Conservation (phyloP, 805 yeast genomes). For the Komagataella phaffii region DNA sequence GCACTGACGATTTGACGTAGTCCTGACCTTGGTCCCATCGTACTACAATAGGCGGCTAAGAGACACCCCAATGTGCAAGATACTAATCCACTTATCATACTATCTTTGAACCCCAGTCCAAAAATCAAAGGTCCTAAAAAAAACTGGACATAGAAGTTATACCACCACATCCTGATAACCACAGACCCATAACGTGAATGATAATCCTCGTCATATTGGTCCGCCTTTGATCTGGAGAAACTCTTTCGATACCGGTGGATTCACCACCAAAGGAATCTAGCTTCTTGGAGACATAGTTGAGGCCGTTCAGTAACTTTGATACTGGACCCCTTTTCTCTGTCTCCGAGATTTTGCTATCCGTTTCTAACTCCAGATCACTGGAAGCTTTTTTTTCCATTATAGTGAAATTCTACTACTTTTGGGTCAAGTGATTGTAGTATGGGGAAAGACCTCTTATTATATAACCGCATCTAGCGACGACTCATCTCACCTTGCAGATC, state of each 20-base stretch:
- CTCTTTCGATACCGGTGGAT: constrained; percentile 67
- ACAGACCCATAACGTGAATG: constrained; percentile 49
- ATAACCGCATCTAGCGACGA: background rate
- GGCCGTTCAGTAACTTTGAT: background rate
- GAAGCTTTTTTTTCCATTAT: background rate
- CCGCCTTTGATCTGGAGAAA: constrained; percentile 42
- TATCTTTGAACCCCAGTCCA: constrained; percentile 53
- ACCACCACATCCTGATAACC: constrained; percentile 83
- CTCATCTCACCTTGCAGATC: background rate
- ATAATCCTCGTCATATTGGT: constrained; percentile 6
- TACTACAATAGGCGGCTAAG: constrained; percentile 71
- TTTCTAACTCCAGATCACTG: background rate
- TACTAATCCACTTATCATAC: constrained; percentile 46
- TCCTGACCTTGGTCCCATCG: constrained; percentile 86
- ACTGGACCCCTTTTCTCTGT: background rate
- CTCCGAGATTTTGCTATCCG: background rate
- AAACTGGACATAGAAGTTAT: constrained; percentile 83
- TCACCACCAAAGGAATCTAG: constrained; percentile 57
- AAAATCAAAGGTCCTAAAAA: constrained; percentile 63
- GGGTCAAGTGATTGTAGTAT: background rate
- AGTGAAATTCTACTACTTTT: background rate
- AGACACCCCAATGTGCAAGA: constrained; percentile 60
- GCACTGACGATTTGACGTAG: constrained; percentile 81
- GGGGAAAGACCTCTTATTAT: background rate
- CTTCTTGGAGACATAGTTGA: constrained; percentile 12